Base-by-base conservation (phyloP, 805 yeast species). In the Pichia cabralensis region DNA sequence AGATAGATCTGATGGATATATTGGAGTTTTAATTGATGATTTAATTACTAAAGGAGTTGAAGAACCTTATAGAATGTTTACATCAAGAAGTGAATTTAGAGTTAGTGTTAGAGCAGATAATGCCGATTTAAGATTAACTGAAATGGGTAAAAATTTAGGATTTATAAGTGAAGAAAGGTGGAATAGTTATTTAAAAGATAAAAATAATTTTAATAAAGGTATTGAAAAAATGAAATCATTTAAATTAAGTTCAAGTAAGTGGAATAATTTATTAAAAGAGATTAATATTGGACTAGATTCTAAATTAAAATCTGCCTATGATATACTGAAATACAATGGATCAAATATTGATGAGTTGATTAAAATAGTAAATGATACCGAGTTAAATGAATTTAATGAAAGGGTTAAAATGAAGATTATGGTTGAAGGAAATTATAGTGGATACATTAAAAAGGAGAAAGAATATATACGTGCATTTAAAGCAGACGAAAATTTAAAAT, bases 51-150 rank as follows among this genome's bases (percentile, higher is more conserved):
- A 85, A 55, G 99, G 98, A 14, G 95, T 92, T 2, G 83, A 78
- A 40, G 99, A 92, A 55, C 99, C 99, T 1, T 92, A 92, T 54
- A 65, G 99, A 43, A 92, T 92, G 98, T 92, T 92, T 52, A 92
- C 98, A 0, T 85, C 96, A 6, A 69, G 99, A 33, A 82, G 95
- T 0, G 99, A 92, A 54, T 92, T 85, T 54, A 67, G 98, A 52
- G 74, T 92, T 25, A 78, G 86, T 22, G 84, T 86, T 5, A 65
- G 99, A 39, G 78, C 95, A 0, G 98, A 92, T 55, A 92, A 92
- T 61, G 97, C 99, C 0, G 96, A 94, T 50, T 56, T 71, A 36
- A 62, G 99, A 41, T 61, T 92, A 37, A 88, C 97, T 0, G 74
- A 66, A 34, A 54, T 60, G 36, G 98, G 94, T 1, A 57, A 68